These are phyloP conservation scores for Podospora appendiculata DNA, from an alignment of 495 filamentous ascomycete species.

Conservation along the genomic window DNA sequence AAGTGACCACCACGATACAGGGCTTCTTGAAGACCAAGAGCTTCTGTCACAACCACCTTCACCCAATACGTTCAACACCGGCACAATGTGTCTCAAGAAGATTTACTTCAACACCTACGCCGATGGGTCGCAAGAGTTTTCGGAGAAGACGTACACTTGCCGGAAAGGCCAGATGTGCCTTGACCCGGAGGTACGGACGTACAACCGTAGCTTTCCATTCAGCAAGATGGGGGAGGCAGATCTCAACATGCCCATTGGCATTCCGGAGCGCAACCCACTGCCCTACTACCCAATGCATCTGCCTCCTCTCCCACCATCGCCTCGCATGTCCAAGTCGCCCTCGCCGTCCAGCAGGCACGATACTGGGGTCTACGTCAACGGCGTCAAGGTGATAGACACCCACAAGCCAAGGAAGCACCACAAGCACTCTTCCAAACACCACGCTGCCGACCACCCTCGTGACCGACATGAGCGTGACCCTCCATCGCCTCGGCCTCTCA, in stretches of 20 bases:
- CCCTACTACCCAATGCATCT: slow-evolving; percentile 17
- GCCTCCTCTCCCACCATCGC: slow-evolving; percentile 27
- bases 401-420: slow-evolving; percentile 10
- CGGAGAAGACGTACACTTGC: slow-evolving; percentile 22
- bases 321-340: slow-evolving; percentile 32
- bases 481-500: slow-evolving; percentile 4
- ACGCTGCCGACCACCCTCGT: slow-evolving; percentile 15
- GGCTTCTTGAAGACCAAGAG: slow-evolving; percentile 11
- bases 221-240: slow-evolving; percentile 17
- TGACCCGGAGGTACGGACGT: slow-evolving; percentile 16
- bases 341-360: slow-evolving; percentile 27
- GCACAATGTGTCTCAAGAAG: slow-evolving; percentile 37
- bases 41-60: slow-evolving; percentile 9
- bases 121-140: slow-evolving; percentile 20
- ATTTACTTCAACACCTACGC: slow-evolving; percentile 28
- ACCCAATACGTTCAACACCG: slow-evolving; percentile 14
- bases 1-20: slow-evolving; percentile 5
- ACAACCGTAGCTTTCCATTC: slow-evolving; percentile 18
- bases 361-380: slow-evolving; percentile 25
- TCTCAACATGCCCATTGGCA: slow-evolving; percentile 11
- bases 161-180: slow-evolving; percentile 16
- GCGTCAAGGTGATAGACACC: slow-evolving; percentile 18
- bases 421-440: slow-evolving; percentile 17
- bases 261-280: slow-evolving; percentile 15
- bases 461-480: slow-evolving; percentile 16